Evolutionary conservation across 805 yeast species (phyloP).

Genomic region (Metschnikowia noctiluminum): DNA sequence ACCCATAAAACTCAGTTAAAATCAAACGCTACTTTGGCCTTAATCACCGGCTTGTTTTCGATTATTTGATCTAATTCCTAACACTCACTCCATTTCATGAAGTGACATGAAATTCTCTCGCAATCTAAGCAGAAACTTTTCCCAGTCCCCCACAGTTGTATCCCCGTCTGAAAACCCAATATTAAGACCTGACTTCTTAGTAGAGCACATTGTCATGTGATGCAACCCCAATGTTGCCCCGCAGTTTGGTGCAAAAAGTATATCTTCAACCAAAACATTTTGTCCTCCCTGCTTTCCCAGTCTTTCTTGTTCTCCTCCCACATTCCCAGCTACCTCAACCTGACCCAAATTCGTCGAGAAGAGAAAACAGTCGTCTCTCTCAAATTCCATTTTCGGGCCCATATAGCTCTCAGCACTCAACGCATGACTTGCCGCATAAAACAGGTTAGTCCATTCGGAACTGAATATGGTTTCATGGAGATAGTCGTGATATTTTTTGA

Average conservation of each 20-base stretch:
- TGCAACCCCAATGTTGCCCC: slow-evolving; percentile 12
- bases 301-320: neutral
- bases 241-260: slow-evolving; percentile 8
- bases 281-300: neutral
- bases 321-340: slow-evolving; percentile 2
- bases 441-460: slow-evolving; percentile 7
- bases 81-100: neutral
- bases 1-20: too few relatives aligned
- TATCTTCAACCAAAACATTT: slow-evolving; percentile 4
- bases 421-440: slow-evolving; percentile 6
- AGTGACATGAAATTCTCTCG: slow-evolving; percentile 1
- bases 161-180: slow-evolving; percentile 8
- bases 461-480: slow-evolving; percentile 8
- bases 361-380: slow-evolving; percentile 9
- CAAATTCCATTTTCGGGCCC: slow-evolving; percentile 1
- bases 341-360: slow-evolving; percentile 9
- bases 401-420: slow-evolving; percentile 8
- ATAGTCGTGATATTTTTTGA: slow-evolving; percentile 7
- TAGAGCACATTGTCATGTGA: slow-evolving; percentile 10
- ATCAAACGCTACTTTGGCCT: too few relatives aligned
- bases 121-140: slow-evolving; percentile 1
- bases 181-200: slow-evolving; percentile 7
- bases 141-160: slow-evolving; percentile 7
- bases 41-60: too few relatives aligned
- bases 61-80: too few relatives aligned